Percentiles rank a stretch among this genome's conserved stretches.
These are phyloP conservation scores for Lycium barbarum DNA, from an alignment of 257 asterid species.

Conservation along the genomic window DNA sequence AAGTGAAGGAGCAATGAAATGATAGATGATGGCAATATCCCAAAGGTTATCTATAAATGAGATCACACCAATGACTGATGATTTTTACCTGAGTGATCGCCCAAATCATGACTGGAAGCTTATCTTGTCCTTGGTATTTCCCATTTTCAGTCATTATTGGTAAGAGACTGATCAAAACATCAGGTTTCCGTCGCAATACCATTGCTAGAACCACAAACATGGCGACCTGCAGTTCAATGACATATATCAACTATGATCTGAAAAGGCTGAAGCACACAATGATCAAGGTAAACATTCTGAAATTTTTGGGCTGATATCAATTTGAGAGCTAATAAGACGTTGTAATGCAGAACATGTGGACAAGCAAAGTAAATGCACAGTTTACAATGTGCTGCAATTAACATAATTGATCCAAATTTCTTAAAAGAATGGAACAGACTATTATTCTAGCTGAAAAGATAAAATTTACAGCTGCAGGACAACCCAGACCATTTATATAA, in stretches of 20 bases:
- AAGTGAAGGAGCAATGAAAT: conserved; percentile 4
- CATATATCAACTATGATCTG: neutral
- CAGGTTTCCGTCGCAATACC: conserved; percentile 84
- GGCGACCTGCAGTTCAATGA: conserved; percentile 64
- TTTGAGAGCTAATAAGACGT: neutral
- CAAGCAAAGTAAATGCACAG: neutral
- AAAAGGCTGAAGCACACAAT: conserved; percentile 7
- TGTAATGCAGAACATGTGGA: neutral
- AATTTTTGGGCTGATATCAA: neutral
- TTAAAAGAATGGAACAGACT: conserved; percentile 9
- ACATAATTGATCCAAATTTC: neutral
- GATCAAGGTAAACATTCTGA: neutral
- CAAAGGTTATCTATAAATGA: neutral
- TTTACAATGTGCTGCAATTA: neutral
- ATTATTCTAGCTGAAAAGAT: neutral
- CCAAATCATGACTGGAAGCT: conserved; percentile 73
- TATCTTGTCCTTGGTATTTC: conserved; percentile 82
- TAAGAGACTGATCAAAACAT: conserved; percentile 56
- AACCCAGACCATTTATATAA: neutral
- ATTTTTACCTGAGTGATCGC: conserved; percentile 66
- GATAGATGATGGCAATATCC: conserved; percentile 14
- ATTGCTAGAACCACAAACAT: conserved; percentile 71
- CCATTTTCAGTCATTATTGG: conserved; percentile 63
- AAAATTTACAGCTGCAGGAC: neutral
- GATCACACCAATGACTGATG: neutral